Conservation (phyloP, 768 basidiomycete species). For the Trametes punicea region DNA sequence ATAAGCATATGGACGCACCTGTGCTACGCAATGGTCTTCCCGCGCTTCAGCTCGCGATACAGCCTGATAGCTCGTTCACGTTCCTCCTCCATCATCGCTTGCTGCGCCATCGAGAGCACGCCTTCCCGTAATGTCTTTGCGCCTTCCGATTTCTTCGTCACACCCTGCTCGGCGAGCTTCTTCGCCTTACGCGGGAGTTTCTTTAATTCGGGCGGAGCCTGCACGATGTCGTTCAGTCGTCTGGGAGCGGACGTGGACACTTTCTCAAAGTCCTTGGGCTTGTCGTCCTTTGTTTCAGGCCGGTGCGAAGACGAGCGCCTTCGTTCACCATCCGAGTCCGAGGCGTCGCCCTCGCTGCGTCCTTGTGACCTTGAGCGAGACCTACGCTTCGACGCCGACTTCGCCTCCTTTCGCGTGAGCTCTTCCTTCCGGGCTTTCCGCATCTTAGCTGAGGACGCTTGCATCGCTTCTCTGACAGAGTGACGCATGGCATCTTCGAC, state of each 20-base stretch:
- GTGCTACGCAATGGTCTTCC: conserved; percentile 22
- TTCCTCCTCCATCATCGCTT: conserved; percentile 72
- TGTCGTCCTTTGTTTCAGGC: conserved; percentile 10
- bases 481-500: conserved; percentile 73
- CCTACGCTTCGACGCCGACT: neutral
- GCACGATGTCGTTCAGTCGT: conserved; percentile 68
- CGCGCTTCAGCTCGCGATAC: conserved; percentile 68
- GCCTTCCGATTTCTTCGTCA: conserved; percentile 21
- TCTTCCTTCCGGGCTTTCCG: conserved; percentile 43
- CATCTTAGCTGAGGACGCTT: conserved; percentile 48
- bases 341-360: conserved; percentile 3
- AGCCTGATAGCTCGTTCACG: conserved; percentile 63
- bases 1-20: neutral
- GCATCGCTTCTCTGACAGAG: conserved; percentile 57
- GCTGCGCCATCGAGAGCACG: conserved; percentile 71
- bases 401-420: conserved; percentile 18
- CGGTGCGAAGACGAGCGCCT: neutral
- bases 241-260: conserved; percentile 54
- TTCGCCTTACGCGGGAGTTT: conserved; percentile 49
- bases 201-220: conserved; percentile 62
- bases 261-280: conserved; percentile 45
- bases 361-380: neutral
- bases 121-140: conserved; percentile 34
- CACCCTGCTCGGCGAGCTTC: conserved; percentile 19
- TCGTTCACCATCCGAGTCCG: conserved; percentile 3